Evolutionary conservation across 306 rosid genomes (phyloP), one percentile per base, ranked within the genome.

Genomic region (Boehmeria nivea): DNA sequence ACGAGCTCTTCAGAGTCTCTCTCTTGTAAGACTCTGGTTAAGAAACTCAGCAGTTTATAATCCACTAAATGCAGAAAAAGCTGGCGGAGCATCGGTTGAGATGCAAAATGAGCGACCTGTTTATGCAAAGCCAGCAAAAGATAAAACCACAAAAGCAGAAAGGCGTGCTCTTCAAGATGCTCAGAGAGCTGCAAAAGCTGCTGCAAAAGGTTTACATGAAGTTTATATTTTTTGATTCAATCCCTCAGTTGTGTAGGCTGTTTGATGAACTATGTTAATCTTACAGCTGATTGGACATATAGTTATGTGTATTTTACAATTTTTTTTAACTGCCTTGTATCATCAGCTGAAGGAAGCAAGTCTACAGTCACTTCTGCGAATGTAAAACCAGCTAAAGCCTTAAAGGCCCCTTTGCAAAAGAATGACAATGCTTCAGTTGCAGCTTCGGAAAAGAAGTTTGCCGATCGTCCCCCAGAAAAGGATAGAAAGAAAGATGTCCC

Each of bases 91-190:
- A 43, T 59, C 64, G 14, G 64, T 36, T 50, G 76, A 79, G 42
- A 72, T 44, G 46, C 73, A 40, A 33, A 63, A 61, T 43, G 76
- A 74, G 33, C 38, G 13, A 25, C 69, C 66, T 27, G 61, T 72
- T 26, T 66, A 36, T 67, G 57, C 73, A 17, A 75, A 77, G 78
- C 73, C 82, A 6, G 64, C 69, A 37, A 85, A 83, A 64, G 82
- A 44, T 46, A 85, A 83, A 76, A 68, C 82, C 23, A 75, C 94
- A 8, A 89, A 83, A 75, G 95, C 89, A 51, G 94, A 89, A 76
- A 86, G 94, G 65, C 83, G 89, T 16, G 89, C 95, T 23, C 31
- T 86, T 69, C 97, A 89, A 61, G 97, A 89, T 55, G 94, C 89
- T 54, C 95, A 89, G 43, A 75, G 95, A 81, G 94, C 89, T 46